A percentile compares a stretch with the other conserved stretches of the same genome.
These are phyloP conservation scores for Bremia lactucae DNA, from an alignment of 352 stramenopile genomes.

Conservation along the genomic window DNA sequence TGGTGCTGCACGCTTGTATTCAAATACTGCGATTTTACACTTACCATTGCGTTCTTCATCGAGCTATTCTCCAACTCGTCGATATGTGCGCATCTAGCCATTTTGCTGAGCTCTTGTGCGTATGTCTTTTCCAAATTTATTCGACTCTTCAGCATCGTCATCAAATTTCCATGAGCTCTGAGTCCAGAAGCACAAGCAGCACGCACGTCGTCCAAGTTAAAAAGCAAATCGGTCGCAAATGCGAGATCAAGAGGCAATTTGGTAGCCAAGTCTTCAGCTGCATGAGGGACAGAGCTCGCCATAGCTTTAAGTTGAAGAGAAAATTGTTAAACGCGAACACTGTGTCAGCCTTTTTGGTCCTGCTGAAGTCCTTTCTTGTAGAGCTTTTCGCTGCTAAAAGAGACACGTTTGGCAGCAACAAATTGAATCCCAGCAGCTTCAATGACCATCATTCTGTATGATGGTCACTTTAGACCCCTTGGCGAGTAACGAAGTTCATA, in stretches of 20 bases:
- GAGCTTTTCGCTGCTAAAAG: constrained; percentile 8
- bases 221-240: constrained; percentile 72
- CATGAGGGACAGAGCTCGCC: background rate
- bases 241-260: constrained; percentile 23
- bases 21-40: constrained; percentile 59
- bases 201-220: constrained; percentile 61
- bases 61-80: constrained; percentile 46
- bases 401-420: constrained; percentile 4
- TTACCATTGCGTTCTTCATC: constrained; percentile 44
- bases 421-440: constrained; percentile 12
- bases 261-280: background rate
- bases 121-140: constrained; percentile 67
- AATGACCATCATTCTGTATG: constrained; percentile 12
- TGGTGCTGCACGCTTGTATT: constrained; percentile 79
- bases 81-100: constrained; percentile 46
- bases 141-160: constrained; percentile 60
- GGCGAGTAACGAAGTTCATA: too few relatives aligned
- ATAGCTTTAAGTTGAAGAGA: background rate
- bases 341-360: background rate
- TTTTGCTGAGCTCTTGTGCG: constrained; percentile 47
- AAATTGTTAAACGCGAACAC: background rate
- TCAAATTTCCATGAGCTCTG: constrained; percentile 39
- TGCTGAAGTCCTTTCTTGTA: background rate
- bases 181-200: constrained; percentile 32
- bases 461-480: constrained; percentile 7